Evolutionary conservation across 2,329 filamentous ascomycete species (phyloP).

Genomic region (Apiospora rasikravindrae): DNA sequence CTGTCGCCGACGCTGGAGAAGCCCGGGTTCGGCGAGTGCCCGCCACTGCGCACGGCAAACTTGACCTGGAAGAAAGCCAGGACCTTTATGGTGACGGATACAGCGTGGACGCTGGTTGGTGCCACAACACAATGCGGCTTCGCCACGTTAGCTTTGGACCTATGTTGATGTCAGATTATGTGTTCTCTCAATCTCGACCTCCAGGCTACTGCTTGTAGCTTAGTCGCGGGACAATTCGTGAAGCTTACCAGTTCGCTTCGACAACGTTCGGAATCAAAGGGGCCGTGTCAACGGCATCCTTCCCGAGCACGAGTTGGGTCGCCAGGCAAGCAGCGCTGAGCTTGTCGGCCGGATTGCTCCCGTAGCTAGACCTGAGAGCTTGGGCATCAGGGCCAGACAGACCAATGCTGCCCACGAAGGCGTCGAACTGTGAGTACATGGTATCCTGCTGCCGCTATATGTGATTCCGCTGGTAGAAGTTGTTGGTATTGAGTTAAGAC

Average conservation of each 20-base stretch:
- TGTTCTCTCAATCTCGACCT: background rate
- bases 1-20: slow-evolving; percentile 22
- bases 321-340: background rate
- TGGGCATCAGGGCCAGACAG: background rate
- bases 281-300: background rate
- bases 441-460: background rate
- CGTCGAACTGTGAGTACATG: background rate
- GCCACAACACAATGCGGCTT: slow-evolving; percentile 26
- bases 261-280: background rate
- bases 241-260: background rate
- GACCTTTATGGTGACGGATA: slow-evolving; percentile 24
- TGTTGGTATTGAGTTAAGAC: too few relatives aligned
- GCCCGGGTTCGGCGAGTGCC: slow-evolving; percentile 30
- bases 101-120: background rate
- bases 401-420: background rate
- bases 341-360: background rate
- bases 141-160: slow-evolving; percentile 26
- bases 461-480: too few relatives aligned
- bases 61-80: slow-evolving; percentile 25
- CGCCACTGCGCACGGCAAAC: slow-evolving; percentile 27
- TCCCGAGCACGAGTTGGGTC: background rate
- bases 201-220: background rate
- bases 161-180: background rate
- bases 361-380: background rate
- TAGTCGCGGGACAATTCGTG: background rate